These are phyloP conservation scores for Termitomyces sp. DNA, from an alignment of 768 basidiomycete genomes.

Conservation along the genomic window DNA sequence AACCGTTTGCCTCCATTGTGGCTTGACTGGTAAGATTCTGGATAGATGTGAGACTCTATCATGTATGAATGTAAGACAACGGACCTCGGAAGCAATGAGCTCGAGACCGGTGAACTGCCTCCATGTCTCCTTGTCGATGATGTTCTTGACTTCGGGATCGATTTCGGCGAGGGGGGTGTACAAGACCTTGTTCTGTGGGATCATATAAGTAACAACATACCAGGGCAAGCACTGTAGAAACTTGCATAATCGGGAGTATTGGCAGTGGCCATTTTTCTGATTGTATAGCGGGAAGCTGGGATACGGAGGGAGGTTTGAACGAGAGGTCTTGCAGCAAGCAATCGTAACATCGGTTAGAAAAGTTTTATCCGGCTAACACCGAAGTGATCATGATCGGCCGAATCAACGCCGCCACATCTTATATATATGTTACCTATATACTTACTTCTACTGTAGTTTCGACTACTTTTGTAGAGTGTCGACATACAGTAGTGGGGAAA, in stretches of 20 bases:
- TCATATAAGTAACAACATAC: conserved; percentile 2
- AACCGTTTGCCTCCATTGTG: conserved; percentile 97
- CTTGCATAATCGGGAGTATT: conserved; percentile 62
- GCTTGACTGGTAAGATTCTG: conserved; percentile 96
- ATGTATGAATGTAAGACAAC: conserved; percentile 16
- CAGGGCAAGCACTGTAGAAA: conserved; percentile 10
- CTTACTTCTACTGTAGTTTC: too few relatives aligned
- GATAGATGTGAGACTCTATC: conserved; percentile 6
- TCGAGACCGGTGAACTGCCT: conserved; percentile 96
- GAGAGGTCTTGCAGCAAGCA: conserved; percentile 30
- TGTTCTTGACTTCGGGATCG: conserved; percentile 94
- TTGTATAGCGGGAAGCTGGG: conserved; percentile 24
- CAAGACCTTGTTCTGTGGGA: conserved; percentile 80
- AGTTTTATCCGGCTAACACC: conserved; percentile 20
- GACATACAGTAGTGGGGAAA: too few relatives aligned
- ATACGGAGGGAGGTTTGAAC: conserved; percentile 30
- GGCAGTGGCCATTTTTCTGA: conserved; percentile 57
- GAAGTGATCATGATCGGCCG: conserved; percentile 22
- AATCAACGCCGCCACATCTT: neutral
- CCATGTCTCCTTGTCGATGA: conserved; percentile 99
- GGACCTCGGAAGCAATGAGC: conserved; percentile 97
- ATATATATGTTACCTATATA: too few relatives aligned
- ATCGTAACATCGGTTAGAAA: conserved; percentile 36
- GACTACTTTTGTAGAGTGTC: too few relatives aligned
- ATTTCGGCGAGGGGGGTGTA: conserved; percentile 86